Base-by-base conservation (phyloP, 1,139 yeast species). In the Candida tropicalis region DNA sequence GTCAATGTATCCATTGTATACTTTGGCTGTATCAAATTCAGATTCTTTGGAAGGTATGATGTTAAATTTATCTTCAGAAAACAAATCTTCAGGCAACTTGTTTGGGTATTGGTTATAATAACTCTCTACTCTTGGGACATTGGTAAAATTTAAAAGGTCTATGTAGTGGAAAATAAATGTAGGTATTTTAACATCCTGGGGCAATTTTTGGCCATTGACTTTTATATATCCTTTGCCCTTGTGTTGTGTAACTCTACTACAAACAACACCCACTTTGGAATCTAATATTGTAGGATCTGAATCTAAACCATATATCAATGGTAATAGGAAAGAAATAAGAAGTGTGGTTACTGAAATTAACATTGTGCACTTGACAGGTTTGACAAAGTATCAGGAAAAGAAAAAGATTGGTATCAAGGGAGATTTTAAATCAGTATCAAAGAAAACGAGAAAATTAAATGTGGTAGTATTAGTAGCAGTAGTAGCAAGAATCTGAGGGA, bases 91-190 rank as follows among this genome's bases (percentile, higher is more conserved):
- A 2, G 37, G 43, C 29, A 47, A 10, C 11, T 52, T 41, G 9
- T 43, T 39, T 7, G 43, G 37, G 37, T 50, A 56, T 12, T 35
- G 36, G 7, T 39, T 16, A 23, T 25, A 22, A 48, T 53, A 62
- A 23, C 40, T 43, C 22, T 52, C 53, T 10, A 58, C 40, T 3
- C 52, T 35, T 2, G 68, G 68, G 3, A 66, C 11, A 9, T 54
- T 48, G 4, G 59, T 46, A 42, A 62, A 56, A 38, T 62, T 53
- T 27, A 47, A 45, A 35, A 66, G 49, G 31, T 65, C 66, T 2
- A 51, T 43, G 42, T 64, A 59, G 39, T 55, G 60, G 43, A 65
- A 58, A 12, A 66, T 55, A 31, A 62, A 50, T 0, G 52, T 49
- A n/a, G 68, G 70, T 35, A 57, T 36, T 29, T 43, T 39, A n/a